phyloP scores from a whole-genome alignment of 2,329 filamentous ascomycete species.

The Metarhizium humberi region DNA sequence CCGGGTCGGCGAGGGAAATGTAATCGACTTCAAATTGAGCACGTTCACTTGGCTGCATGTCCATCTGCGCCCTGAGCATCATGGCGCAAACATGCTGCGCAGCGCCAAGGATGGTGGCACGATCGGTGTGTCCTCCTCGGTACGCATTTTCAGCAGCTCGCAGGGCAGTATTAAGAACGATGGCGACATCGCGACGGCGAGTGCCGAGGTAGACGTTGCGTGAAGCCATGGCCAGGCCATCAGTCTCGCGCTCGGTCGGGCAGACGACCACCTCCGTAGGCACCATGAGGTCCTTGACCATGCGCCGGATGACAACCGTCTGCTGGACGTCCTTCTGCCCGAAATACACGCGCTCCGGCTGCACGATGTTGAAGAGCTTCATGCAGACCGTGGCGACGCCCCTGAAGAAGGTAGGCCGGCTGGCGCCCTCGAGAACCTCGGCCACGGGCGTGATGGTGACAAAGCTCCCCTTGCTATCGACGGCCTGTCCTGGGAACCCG shows the following conservation, averaged over 20 bases:
- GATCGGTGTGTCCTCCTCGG: conserved; percentile 36
- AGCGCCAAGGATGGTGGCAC: conserved; percentile 61
- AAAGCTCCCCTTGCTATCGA: conserved; percentile 75
- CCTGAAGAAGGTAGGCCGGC: conserved; percentile 87
- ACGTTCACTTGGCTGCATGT: conserved; percentile 48
- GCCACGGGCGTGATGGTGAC: conserved; percentile 83
- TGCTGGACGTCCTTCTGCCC: conserved; percentile 98
- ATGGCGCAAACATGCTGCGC: conserved; percentile 52
- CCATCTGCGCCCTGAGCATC: conserved; percentile 51
- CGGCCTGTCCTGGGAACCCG: conserved; percentile 61
- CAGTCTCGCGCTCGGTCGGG: conserved; percentile 63
- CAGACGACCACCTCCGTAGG: conserved; percentile 66
- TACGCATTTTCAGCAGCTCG: conserved; percentile 62
- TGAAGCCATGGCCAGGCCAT: conserved; percentile 85
- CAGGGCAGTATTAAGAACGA: conserved; percentile 63
- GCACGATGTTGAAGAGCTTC: conserved; percentile 50
- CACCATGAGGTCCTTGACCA: conserved; percentile 83
- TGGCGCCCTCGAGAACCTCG: conserved; percentile 72
- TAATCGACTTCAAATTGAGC: conserved; percentile 82
- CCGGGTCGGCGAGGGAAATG: conserved; percentile 79
- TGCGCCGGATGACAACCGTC: conserved; percentile 75
- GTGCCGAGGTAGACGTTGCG: conserved; percentile 86
- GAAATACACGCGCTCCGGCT: conserved; percentile 72
- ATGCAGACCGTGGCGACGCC: conserved; percentile 95
- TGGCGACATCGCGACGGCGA: conserved; percentile 61